phyloP scores from a whole-genome alignment of 495 filamentous ascomycete species.

The Chaetomium tenue region DNA sequence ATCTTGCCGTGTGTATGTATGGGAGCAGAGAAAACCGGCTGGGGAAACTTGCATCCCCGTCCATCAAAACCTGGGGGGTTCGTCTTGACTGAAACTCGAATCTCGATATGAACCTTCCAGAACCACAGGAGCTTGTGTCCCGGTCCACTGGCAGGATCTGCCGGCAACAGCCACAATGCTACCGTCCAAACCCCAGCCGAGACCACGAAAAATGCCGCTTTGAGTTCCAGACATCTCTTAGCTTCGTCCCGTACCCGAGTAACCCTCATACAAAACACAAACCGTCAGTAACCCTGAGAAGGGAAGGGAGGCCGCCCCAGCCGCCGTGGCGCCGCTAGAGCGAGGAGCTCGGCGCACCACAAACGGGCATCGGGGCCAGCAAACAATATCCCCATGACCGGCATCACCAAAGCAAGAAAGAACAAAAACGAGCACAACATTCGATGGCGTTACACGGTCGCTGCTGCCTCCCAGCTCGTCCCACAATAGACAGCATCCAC shows the following conservation, averaged over 20 bases:
- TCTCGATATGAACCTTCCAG: background rate
- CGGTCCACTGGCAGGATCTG: background rate
- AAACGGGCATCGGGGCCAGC: background rate
- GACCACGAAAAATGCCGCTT: conserved; percentile 15
- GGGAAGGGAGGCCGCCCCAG: conserved; percentile 16
- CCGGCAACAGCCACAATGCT: conserved; percentile 10
- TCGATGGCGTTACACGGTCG: conserved; percentile 4
- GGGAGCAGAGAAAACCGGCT: background rate
- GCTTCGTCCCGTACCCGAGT: background rate
- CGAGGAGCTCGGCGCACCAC: background rate
- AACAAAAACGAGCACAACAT: background rate
- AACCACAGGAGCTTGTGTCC: background rate
- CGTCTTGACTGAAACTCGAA: background rate
- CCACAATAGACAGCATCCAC: background rate
- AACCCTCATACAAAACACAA: background rate
- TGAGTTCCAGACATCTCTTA: background rate
- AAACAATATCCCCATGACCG: background rate
- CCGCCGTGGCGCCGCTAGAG: conserved; percentile 2
- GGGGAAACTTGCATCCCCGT: too few species aligned
- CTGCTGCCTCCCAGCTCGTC: background rate
- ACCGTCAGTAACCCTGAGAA: background rate
- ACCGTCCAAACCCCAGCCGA: background rate
- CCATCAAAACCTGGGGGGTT: background rate
- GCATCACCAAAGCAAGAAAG: background rate
- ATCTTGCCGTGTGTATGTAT: background rate